phyloP scores from a whole-genome alignment of 2,329 filamentous ascomycete genomes.

The Pseudocercospora macadamiae region DNA sequence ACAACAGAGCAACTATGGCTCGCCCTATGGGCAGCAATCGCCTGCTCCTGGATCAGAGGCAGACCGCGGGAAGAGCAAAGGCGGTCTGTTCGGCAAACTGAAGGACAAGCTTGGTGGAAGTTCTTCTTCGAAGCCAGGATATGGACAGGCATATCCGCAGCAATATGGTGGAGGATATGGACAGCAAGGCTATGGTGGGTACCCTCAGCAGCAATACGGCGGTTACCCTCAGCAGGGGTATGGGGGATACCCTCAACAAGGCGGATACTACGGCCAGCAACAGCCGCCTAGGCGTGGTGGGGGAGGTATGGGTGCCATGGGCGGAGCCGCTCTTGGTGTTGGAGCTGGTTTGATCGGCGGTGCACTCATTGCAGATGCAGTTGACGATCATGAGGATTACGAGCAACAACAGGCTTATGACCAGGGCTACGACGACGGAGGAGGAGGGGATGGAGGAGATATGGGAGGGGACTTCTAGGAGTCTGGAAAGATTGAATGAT shows the following conservation, averaged over 20 bases:
- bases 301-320: constrained; percentile 66
- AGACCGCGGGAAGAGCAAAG: constrained; percentile 45
- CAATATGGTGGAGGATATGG: constrained; percentile 40
- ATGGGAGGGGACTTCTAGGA: constrained; percentile 25
- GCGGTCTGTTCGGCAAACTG: constrained; percentile 56
- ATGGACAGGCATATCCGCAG: constrained; percentile 35
- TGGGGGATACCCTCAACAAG: constrained; percentile 39
- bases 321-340: constrained; percentile 75
- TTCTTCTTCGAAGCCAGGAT: constrained; percentile 28
- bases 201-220: constrained; percentile 43
- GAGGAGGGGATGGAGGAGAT: constrained; percentile 39
- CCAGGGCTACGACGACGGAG: constrained; percentile 49
- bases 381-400: constrained; percentile 61
- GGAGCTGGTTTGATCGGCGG: constrained; percentile 83
- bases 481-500: background rate
- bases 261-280: constrained; percentile 37
- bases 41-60: constrained; percentile 29
- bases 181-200: constrained; percentile 34
- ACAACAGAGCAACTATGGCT: constrained; percentile 36
- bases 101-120: constrained; percentile 49
- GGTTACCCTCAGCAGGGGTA: constrained; percentile 33
- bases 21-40: constrained; percentile 27
- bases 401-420: constrained; percentile 55
- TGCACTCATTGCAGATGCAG: constrained; percentile 65
- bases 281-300: constrained; percentile 51